A percentile compares a stretch with the other conserved stretches of the same genome.
Conservation (phyloP, 2,329 filamentous ascomycete genomes). For the Microcyclosporella mali region DNA sequence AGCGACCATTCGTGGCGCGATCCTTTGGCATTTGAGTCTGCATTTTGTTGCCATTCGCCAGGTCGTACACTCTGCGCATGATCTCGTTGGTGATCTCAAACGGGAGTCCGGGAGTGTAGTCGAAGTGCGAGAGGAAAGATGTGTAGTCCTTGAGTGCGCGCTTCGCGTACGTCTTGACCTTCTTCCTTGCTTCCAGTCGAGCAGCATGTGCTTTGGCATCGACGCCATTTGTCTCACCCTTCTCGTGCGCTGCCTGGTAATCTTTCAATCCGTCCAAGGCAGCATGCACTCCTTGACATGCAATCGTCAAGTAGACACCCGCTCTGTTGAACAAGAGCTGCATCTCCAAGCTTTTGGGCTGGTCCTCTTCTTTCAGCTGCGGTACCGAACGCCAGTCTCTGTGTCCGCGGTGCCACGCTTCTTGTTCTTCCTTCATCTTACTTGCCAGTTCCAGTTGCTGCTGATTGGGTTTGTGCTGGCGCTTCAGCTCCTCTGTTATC, state of each 20-base stretch:
- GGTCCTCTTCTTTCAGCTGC: conserved; percentile 55
- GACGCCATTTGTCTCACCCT: conserved; percentile 34
- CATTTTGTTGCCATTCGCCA: conserved; percentile 41
- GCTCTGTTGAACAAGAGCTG: conserved; percentile 74
- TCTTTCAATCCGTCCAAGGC: conserved; percentile 48
- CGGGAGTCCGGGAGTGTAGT: conserved; percentile 69
- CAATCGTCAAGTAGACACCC: conserved; percentile 63
- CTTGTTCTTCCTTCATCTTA: conserved; percentile 35
- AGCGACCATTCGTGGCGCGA: conserved; percentile 22
- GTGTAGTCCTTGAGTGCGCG: conserved; percentile 69
- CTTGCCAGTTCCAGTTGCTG: conserved; percentile 50
- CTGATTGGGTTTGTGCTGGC: conserved; percentile 41
- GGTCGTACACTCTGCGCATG: conserved; percentile 52
- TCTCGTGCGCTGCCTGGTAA: conserved; percentile 26
- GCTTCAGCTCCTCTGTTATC: conserved; percentile 39
- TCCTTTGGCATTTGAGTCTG: conserved; percentile 27
- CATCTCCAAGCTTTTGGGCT: conserved; percentile 67
- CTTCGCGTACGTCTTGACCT: conserved; percentile 68
- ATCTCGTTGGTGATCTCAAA: conserved; percentile 54
- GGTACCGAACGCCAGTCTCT: conserved; percentile 46
- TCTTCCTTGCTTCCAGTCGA: conserved; percentile 57
- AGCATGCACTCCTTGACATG: conserved; percentile 57
- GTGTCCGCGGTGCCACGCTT: conserved; percentile 33
- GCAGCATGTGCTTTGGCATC: conserved; percentile 44
- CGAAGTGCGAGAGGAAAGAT: conserved; percentile 64